These are phyloP conservation scores for Cladophialophora immunda DNA, from an alignment of 2,329 filamentous ascomycete genomes.

Conservation along the genomic window DNA sequence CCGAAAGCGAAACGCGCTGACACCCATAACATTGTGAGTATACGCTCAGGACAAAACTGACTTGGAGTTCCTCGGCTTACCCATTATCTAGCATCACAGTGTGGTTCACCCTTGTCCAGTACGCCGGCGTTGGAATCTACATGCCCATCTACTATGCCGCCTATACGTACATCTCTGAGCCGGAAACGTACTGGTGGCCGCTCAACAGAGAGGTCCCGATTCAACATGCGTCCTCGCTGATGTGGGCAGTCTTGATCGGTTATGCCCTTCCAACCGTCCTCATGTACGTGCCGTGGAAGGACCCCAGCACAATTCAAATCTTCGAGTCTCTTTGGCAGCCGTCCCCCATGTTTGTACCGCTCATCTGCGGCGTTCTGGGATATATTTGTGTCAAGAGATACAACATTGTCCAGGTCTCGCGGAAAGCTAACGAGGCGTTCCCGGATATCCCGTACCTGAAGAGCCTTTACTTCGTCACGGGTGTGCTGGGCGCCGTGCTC, in stretches of 20 bases:
- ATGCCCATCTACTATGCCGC: constrained; percentile 21
- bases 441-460: constrained; percentile 9
- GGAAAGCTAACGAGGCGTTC: background rate
- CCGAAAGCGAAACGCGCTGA: constrained; percentile 17
- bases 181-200: constrained; percentile 21
- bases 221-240: constrained; percentile 1
- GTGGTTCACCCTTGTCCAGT: constrained; percentile 17
- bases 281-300: constrained; percentile 9
- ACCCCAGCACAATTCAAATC: constrained; percentile 14
- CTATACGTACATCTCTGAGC: constrained; percentile 16
- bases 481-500: constrained; percentile 2
- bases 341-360: constrained; percentile 11
- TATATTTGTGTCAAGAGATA: constrained; percentile 11
- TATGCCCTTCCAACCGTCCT: constrained; percentile 15
- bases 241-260: constrained; percentile 15
- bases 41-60: background rate
- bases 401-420: constrained; percentile 6
- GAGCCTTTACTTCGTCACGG: constrained; percentile 15
- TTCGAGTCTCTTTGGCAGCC: constrained; percentile 19
- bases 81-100: constrained; percentile 16
- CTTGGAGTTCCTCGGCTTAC: background rate
- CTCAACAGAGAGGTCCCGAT: constrained; percentile 20
- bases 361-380: constrained; percentile 13
- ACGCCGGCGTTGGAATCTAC: constrained; percentile 14
- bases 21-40: constrained; percentile 18